These are phyloP conservation scores for Rhizomucor miehei DNA, from an alignment of 371 early-diverging fungal species.

Conservation along the genomic window DNA sequence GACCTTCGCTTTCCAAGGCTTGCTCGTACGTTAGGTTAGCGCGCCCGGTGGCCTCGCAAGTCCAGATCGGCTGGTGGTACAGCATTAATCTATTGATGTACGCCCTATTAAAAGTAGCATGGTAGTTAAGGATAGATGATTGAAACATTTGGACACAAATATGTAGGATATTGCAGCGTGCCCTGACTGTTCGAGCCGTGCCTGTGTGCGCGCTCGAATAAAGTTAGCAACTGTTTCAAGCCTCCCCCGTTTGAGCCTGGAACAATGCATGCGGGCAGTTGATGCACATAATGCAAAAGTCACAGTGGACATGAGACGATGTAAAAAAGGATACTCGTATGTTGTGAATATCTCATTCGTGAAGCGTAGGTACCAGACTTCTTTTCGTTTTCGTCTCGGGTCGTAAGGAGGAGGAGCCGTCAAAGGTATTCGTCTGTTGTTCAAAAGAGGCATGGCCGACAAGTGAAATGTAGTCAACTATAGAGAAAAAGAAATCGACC, in stretches of 20 bases:
- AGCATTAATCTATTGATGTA: constrained; percentile 69
- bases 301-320: too few species aligned
- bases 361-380: constrained; percentile 78
- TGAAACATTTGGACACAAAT: background rate
- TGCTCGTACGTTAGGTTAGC: constrained; percentile 76
- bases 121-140: constrained; percentile 4
- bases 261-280: background rate
- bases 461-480: background rate
- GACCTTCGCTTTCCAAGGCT: constrained; percentile 77
- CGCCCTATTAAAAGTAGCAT: constrained; percentile 44
- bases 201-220: background rate
- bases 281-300: background rate
- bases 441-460: constrained; percentile 35
- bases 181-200: constrained; percentile 1
- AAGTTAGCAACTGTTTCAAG: too few species aligned
- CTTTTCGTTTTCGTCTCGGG: constrained; percentile 36
- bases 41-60: constrained; percentile 76
- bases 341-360: constrained; percentile 83
- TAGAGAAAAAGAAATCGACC: background rate
- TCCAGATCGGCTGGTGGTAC: constrained; percentile 75
- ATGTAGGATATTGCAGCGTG: background rate
- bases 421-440: constrained; percentile 33
- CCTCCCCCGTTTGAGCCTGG: background rate
- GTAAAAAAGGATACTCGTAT: constrained; percentile 72
- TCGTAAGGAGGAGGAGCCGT: constrained; percentile 34